Percentiles rank a stretch among this genome's conserved stretches.
phyloP scores from a whole-genome alignment of 2,329 filamentous ascomycete genomes.

The Furcasterigmium sp. region DNA sequence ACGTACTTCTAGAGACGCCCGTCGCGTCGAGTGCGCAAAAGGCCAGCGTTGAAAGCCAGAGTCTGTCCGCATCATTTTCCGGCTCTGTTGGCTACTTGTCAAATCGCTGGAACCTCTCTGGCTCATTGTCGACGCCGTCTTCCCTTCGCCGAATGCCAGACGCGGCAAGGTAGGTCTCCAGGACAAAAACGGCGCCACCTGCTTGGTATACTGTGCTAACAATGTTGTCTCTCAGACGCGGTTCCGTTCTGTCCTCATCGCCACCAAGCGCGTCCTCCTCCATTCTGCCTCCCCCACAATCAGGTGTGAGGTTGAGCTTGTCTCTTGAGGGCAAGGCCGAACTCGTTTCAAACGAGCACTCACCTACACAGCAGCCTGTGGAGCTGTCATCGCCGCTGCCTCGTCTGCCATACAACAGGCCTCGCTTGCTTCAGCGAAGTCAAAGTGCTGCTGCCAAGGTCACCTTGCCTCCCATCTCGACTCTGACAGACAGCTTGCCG shows the following conservation, averaged over 20 bases:
- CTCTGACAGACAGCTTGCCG: constrained; percentile 46
- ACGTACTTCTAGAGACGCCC: too few species aligned
- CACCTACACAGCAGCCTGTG: constrained; percentile 54
- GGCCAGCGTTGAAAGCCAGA: not conserved
- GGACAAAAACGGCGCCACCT: too few species aligned
- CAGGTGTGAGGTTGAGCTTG: constrained; percentile 71
- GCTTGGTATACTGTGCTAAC: too few species aligned
- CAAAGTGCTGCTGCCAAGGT: constrained; percentile 60
- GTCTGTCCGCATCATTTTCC: constrained; percentile 33
- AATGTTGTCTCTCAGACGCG: constrained; percentile 29
- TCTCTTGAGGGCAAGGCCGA: constrained; percentile 90
- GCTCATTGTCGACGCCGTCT: constrained; percentile 45
- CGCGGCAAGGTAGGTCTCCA: too few species aligned
- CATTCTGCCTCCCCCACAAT: constrained; percentile 29
- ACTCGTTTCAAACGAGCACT: constrained; percentile 65
- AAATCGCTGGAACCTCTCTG: constrained; percentile 51
- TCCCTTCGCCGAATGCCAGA: constrained; percentile 25
- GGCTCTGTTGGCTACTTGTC: constrained; percentile 44
- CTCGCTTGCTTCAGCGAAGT: constrained; percentile 60
- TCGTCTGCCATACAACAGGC: constrained; percentile 41
- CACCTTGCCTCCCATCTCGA: constrained; percentile 52
- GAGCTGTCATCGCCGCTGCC: constrained; percentile 37
- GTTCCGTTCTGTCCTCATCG: constrained; percentile 34
- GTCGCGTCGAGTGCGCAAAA: not conserved
- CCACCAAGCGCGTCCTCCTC: constrained; percentile 27